These are phyloP conservation scores for Karstenula rhodostoma DNA, from an alignment of 2,329 filamentous ascomycete genomes.

Conservation along the genomic window DNA sequence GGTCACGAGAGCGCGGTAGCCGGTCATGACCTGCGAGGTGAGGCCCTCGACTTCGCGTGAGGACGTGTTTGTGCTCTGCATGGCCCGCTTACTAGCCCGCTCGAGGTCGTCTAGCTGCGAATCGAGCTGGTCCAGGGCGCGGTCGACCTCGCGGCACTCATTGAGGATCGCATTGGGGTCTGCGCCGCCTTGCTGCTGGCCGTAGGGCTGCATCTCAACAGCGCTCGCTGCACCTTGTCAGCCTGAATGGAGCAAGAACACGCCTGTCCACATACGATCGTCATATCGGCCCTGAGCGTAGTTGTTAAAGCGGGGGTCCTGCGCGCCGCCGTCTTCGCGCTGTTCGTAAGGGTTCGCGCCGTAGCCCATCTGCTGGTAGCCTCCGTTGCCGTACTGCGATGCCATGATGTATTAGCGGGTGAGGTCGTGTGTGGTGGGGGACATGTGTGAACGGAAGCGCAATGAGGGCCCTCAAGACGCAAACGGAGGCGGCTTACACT, in stretches of 20 bases:
- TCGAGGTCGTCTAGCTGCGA: conserved; percentile 75
- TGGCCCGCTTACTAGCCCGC: conserved; percentile 73
- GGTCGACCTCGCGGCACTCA: conserved; percentile 82
- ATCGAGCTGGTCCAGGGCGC: conserved; percentile 78
- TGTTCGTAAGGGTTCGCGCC: conserved; percentile 55
- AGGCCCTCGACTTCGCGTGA: conserved; percentile 76
- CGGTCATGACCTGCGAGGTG: conserved; percentile 80
- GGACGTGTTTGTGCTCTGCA: conserved; percentile 78
- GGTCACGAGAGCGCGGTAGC: conserved; percentile 80
- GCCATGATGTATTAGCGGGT: conserved; percentile 27
- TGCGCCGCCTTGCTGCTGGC: conserved; percentile 30
- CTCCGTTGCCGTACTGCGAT: conserved; percentile 52
- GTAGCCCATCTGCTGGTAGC: conserved; percentile 52
- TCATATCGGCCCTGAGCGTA: conserved; percentile 55
- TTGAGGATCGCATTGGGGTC: conserved; percentile 82
- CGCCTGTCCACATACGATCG: conserved; percentile 39
- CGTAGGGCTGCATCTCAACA: conserved; percentile 76
- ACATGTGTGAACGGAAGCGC: conserved; percentile 18
- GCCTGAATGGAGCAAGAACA: conserved; percentile 30
- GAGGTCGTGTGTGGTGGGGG: conserved; percentile 15
- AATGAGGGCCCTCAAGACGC: conserved; percentile 13
- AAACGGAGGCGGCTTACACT: conserved; percentile 43
- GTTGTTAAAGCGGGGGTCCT: conserved; percentile 64
- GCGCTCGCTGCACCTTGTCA: conserved; percentile 48
- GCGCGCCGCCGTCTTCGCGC: conserved; percentile 42